These are phyloP conservation scores for Cylindrodendrum hubeiense DNA, from an alignment of 2,329 filamentous ascomycete species.

Conservation along the genomic window DNA sequence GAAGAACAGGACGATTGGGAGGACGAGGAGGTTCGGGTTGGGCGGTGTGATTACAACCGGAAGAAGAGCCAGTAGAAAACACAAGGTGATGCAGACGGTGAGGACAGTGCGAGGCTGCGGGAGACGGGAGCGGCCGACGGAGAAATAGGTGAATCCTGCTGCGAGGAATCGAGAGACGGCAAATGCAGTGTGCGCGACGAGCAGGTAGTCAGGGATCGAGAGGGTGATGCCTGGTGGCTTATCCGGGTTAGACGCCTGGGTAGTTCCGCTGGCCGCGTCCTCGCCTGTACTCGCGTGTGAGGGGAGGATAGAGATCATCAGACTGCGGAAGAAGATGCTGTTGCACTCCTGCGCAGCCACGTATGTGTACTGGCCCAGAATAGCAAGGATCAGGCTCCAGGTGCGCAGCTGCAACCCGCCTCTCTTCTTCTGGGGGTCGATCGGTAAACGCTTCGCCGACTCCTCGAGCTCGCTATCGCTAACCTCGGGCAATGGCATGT, in stretches of 20 bases:
- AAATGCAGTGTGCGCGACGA: constrained; percentile 80
- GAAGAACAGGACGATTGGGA: constrained; percentile 78
- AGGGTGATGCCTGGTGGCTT: constrained; percentile 61
- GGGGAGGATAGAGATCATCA: constrained; percentile 59
- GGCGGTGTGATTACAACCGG: constrained; percentile 58
- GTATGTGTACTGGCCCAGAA: constrained; percentile 83
- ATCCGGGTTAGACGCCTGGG: constrained; percentile 48
- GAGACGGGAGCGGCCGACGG: constrained; percentile 59
- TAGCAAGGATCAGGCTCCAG: constrained; percentile 74
- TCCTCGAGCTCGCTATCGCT: constrained; percentile 66
- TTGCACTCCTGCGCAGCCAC: constrained; percentile 79
- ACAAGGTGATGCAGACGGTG: constrained; percentile 69
- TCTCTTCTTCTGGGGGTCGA: constrained; percentile 63
- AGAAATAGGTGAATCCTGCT: constrained; percentile 71
- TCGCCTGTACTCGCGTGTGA: constrained; percentile 34
- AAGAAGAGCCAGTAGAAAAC: constrained; percentile 68
- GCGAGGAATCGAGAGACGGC: constrained; percentile 79
- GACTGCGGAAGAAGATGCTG: constrained; percentile 69
- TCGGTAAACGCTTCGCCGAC: constrained; percentile 60
- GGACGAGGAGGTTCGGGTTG: constrained; percentile 63
- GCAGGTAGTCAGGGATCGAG: constrained; percentile 73
- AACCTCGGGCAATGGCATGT: constrained; percentile 74
- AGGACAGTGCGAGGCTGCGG: constrained; percentile 79
- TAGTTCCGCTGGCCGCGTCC: constrained; percentile 37
- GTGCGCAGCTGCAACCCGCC: constrained; percentile 67